phyloP scores from a whole-genome alignment of 805 yeast genomes.

The Citeromyces matritensis region DNA sequence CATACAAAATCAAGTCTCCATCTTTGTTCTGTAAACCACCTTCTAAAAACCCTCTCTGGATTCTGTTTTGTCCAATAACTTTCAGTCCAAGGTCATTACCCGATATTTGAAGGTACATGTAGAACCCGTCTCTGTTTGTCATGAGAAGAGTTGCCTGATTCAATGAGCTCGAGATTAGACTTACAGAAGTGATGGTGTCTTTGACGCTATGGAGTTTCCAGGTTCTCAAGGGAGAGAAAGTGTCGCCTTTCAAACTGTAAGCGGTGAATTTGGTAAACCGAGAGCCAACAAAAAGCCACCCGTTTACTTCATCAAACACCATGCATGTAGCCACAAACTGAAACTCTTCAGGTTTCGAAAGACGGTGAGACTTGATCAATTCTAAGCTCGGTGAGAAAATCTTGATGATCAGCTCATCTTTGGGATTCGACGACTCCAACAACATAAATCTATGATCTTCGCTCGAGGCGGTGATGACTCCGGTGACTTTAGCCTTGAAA shows the following conservation, averaged over 20 bases:
- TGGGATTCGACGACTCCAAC: slow-evolving; percentile 56
- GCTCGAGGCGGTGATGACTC: slow-evolving; percentile 21
- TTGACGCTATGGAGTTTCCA: slow-evolving; percentile 43
- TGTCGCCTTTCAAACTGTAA: slow-evolving; percentile 20
- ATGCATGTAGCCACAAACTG: slow-evolving; percentile 47
- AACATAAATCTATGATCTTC: slow-evolving; percentile 20
- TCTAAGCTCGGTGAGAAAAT: slow-evolving; percentile 18
- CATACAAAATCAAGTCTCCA: slow-evolving; percentile 48
- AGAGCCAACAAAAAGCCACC: slow-evolving; percentile 49
- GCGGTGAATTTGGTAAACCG: slow-evolving; percentile 53
- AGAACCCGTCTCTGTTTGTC: slow-evolving; percentile 57
- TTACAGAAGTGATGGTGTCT: slow-evolving; percentile 51
- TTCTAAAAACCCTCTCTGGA: slow-evolving; percentile 69
- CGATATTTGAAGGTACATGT: slow-evolving; percentile 21
- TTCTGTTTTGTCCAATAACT: slow-evolving; percentile 30
- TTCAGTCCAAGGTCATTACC: slow-evolving; percentile 3
- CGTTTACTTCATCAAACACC: slow-evolving; percentile 19
- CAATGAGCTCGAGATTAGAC: slow-evolving; percentile 14
- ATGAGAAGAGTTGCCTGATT: slow-evolving; percentile 17
- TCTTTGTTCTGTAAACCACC: slow-evolving; percentile 30
- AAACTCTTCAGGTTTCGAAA: slow-evolving; percentile 11
- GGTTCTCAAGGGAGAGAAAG: slow-evolving; percentile 10
- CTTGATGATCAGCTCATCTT: slow-evolving; percentile 30
- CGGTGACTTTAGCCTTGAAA: slow-evolving; percentile 26
- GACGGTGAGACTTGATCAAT: slow-evolving; percentile 4